Evolutionary conservation across 352 stramenopile genomes (phyloP).

Genomic region (Globisporangium nodosum): DNA sequence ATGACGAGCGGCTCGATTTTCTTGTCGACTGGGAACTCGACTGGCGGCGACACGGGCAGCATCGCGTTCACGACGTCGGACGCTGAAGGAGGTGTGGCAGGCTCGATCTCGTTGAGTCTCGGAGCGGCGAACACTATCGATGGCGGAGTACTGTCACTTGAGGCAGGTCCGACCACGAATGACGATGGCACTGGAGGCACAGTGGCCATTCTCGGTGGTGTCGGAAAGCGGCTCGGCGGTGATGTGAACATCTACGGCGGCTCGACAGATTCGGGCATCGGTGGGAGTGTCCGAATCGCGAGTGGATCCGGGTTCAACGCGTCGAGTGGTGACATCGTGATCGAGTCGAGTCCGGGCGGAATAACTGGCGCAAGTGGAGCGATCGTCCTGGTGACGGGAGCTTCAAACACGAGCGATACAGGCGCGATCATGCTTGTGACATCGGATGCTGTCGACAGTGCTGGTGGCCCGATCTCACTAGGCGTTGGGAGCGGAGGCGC

Average conservation of each 20-base stretch:
- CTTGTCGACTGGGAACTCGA: constrained; percentile 22
- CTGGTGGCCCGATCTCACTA: constrained; percentile 17
- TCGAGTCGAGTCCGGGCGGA: constrained; percentile 14
- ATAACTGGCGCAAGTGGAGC: constrained; percentile 14
- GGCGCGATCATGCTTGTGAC: constrained; percentile 25
- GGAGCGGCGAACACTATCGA: constrained; percentile 17
- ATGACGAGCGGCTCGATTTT: constrained; percentile 24
- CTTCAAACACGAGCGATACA: constrained; percentile 14
- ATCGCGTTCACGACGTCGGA: constrained; percentile 23
- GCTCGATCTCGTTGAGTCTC: constrained; percentile 23
- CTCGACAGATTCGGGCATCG: constrained; percentile 5
- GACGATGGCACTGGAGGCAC: constrained; percentile 19
- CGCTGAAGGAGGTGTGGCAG: constrained; percentile 23
- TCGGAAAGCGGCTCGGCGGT: constrained; percentile 15
- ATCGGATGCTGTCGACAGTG: constrained; percentile 16
- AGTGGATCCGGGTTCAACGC: constrained; percentile 19
- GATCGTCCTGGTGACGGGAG: constrained; percentile 20
- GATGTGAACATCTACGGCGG: constrained; percentile 25
- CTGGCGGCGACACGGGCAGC: constrained; percentile 23
- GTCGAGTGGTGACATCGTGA: constrained; percentile 18
- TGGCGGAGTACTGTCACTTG: constrained; percentile 22
- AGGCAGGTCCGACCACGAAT: constrained; percentile 20
- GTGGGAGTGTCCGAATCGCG: constrained; percentile 18
- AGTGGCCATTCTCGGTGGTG: constrained; percentile 17
- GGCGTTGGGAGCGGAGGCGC: constrained; percentile 12